Percentiles rank a stretch among this genome's conserved stretches.
Conservation (phyloP, 176 grass and related monocot species). For the Tuctoria greenei region DNA sequence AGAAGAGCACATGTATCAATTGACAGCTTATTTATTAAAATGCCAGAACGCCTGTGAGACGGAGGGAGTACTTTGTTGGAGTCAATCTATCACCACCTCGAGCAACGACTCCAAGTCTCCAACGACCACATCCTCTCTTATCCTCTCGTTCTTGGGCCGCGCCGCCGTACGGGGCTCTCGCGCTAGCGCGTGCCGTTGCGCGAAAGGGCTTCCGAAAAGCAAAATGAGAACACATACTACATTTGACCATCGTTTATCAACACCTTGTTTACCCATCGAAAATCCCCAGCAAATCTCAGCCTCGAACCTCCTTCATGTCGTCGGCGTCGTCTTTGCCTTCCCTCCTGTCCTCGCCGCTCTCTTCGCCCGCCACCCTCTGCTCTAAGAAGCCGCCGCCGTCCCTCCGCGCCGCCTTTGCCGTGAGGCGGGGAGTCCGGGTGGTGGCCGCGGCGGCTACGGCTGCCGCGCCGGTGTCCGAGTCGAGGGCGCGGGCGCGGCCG, state of each 20-base stretch:
- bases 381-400: slow-evolving; percentile 34
- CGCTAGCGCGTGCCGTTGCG: no score
- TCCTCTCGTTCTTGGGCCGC: no score
- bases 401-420: background rate
- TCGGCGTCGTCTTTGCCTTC: slow-evolving; percentile 24
- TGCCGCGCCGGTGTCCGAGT: background rate
- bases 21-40: no score
- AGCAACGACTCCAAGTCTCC: no score
- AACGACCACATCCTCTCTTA: no score
- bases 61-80: no score
- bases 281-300: slow-evolving; percentile 26
- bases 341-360: slow-evolving; percentile 35
- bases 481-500: no score
- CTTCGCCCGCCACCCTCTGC: slow-evolving; percentile 1
- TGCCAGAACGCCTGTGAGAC: no score
- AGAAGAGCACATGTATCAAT: no score
- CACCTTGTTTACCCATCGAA: background rate
- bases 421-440: slow-evolving; percentile 10
- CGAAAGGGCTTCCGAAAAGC: background rate
- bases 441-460: slow-evolving; percentile 9
- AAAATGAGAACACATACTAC: background rate
- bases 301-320: slow-evolving; percentile 32
- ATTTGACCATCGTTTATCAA: slow-evolving; percentile 3
- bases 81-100: no score
- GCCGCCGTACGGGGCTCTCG: no score